These are phyloP conservation scores for Nothophoma quercina DNA, from an alignment of 2,329 filamentous ascomycete species.

Conservation along the genomic window DNA sequence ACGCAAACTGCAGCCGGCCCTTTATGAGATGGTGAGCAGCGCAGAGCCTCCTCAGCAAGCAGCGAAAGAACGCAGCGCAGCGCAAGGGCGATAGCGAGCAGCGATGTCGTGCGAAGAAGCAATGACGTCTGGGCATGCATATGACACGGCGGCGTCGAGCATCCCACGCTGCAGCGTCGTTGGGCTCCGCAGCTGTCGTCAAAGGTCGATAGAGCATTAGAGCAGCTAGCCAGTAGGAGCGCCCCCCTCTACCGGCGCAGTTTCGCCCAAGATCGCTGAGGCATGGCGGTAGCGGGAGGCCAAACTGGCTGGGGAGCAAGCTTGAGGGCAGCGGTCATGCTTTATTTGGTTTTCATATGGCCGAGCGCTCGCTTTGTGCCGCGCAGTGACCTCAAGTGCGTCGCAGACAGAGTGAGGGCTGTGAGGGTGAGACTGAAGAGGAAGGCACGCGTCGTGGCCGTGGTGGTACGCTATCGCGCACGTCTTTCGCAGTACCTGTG, in stretches of 20 bases:
- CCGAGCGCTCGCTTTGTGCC: slow-evolving; percentile 14
- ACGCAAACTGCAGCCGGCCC: slow-evolving; percentile 23
- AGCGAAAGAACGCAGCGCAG: not conserved
- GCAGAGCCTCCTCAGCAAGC: slow-evolving; percentile 17
- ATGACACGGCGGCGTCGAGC: slow-evolving; percentile 11
- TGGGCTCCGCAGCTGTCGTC: slow-evolving; percentile 20
- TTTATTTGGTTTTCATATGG: slow-evolving; percentile 26
- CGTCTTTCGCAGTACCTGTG: slow-evolving; percentile 27
- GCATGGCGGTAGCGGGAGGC: slow-evolving; percentile 30
- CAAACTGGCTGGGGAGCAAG: slow-evolving; percentile 18
- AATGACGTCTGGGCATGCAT: slow-evolving; percentile 8
- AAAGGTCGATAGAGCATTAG: slow-evolving; percentile 20
- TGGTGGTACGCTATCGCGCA: slow-evolving; percentile 16
- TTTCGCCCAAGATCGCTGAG: slow-evolving; percentile 25
- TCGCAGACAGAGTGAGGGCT: slow-evolving; percentile 13
- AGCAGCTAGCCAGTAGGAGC: slow-evolving; percentile 27
- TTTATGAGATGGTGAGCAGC: slow-evolving; percentile 10
- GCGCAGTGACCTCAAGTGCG: not conserved
- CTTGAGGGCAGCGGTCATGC: slow-evolving; percentile 8
- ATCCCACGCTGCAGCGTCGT: slow-evolving; percentile 26
- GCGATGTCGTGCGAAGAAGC: slow-evolving; percentile 16
- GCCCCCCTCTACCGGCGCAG: slow-evolving; percentile 17
- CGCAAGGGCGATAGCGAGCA: not conserved
- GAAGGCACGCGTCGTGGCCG: slow-evolving; percentile 6
- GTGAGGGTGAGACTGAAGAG: slow-evolving; percentile 5